Conservation (phyloP, 306 rosid species). For the Prinsepia uniflora region DNA sequence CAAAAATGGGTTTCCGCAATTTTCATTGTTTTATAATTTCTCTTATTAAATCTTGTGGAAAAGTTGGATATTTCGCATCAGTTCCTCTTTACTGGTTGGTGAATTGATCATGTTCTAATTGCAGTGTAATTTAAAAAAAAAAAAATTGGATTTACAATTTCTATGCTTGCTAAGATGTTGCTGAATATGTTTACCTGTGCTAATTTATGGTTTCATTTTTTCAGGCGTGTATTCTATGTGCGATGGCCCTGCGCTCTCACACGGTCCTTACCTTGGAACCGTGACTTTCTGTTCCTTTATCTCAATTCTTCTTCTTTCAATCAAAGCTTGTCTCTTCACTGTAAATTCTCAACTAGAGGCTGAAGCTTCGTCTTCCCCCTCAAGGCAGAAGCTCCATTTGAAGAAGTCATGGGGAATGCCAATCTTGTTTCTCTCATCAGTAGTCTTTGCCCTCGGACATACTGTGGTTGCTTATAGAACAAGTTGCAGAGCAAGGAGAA, state of each 20-base stretch:
- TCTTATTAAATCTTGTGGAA: neutral
- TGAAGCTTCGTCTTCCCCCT: constrained; percentile 68
- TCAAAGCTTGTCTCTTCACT: constrained; percentile 80
- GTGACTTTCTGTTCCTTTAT: constrained; percentile 71
- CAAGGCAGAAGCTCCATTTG: constrained; percentile 74
- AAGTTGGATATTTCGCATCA: neutral
- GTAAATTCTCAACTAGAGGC: constrained; percentile 86
- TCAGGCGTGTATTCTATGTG: constrained; percentile 92
- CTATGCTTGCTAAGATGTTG: neutral
- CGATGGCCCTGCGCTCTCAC: constrained; percentile 85
- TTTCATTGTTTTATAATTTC: neutral
- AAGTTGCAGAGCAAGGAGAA: constrained; percentile 95
- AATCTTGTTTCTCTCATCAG: constrained; percentile 82
- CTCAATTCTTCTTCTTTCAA: constrained; percentile 76
- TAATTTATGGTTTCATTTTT: constrained; percentile 21
- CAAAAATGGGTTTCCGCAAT: neutral
- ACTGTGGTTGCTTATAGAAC: constrained; percentile 92
- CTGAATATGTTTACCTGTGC: neutral
- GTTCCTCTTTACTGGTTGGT: neutral
- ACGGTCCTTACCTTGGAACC: constrained; percentile 97
- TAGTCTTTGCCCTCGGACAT: constrained; percentile 95
- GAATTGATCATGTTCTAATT: neutral
- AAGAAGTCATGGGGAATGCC: constrained; percentile 99
- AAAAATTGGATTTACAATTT: neutral
- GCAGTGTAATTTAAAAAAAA: neutral